Conservation (phyloP, 2,329 filamentous ascomycete genomes). For the Endocalyx cinctus region DNA sequence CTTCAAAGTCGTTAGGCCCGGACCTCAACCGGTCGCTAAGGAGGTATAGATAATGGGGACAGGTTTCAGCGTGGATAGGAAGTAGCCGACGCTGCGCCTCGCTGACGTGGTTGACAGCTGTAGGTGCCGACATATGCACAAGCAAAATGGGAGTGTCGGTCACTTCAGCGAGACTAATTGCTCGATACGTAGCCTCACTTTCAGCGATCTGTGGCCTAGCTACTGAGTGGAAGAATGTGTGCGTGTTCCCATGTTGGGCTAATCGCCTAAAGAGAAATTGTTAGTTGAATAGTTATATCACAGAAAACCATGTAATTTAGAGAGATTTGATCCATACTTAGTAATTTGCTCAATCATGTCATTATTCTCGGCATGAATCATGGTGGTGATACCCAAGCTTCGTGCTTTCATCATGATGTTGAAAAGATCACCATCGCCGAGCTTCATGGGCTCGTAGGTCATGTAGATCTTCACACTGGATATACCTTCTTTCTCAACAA, state of each 20-base stretch:
- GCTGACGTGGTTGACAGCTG: constrained; percentile 43
- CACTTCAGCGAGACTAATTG: constrained; percentile 44
- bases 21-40: constrained; percentile 35
- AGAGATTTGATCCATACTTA: too few relatives aligned
- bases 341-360: constrained; percentile 39
- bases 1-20: constrained; percentile 34
- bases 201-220: constrained; percentile 41
- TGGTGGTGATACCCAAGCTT: constrained; percentile 38
- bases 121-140: constrained; percentile 46
- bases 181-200: constrained; percentile 45
- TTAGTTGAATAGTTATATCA: constrained; percentile 39
- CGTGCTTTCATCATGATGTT: constrained; percentile 36
- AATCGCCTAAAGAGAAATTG: constrained; percentile 23
- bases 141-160: constrained; percentile 48
- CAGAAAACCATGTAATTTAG: too few relatives aligned
- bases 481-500: constrained; percentile 33
- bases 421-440: constrained; percentile 34
- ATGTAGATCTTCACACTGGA: constrained; percentile 40
- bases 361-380: constrained; percentile 45
- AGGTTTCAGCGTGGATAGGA: constrained; percentile 53
- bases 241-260: constrained; percentile 7
- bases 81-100: constrained; percentile 44
- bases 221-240: constrained; percentile 40
- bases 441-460: constrained; percentile 37
- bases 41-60: constrained; percentile 55